Base-by-base conservation (phyloP, 805 yeast species). In the Pichia membranifaciens region DNA sequence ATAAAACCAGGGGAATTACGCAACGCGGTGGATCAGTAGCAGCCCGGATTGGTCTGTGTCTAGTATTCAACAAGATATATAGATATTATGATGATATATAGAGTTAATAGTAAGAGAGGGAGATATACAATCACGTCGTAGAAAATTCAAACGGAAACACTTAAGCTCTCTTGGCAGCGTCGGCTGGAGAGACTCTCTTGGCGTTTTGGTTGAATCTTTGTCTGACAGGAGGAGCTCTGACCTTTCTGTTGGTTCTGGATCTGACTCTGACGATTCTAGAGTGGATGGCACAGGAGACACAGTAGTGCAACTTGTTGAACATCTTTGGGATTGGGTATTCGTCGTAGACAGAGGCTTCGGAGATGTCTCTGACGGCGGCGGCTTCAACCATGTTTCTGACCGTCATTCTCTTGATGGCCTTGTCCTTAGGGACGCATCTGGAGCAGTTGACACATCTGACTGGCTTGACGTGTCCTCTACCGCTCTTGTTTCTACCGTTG, bases 401-500 rank as follows among this genome's bases (percentile, higher is more conserved):
- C 76, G 96, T 89, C 83, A 93, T 95, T 81, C 99, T 88, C 93
- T 93, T 93, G 87, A 93, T 93, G 76, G 99, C 98, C 86, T 93
- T 93, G 76, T 93, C 99, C 87, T 93, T 93, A 74, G 99, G 97
- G 68, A 93, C 96, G 81, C 96, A 87, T 78, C 96, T 88, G 69
- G 96, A 86, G 79, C 99, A 93, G 96, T 93, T 93, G 72, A 89
- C 86, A 83, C 99, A 93, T 86, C 99, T 90, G 71, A 91, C 97
- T 74, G 96, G 95, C 78, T 87, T 87, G 77, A 87, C 96, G 96
- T 93, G 98, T 74, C 99, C 99, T 88, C 99, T 93, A 75, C 98
- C 98, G 82, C 89, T 90, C 95, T 93, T 93, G 95, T 93, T 93
- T 84, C 99, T 91, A 84, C 99, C 99, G 97, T 90, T 89, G 93